A percentile compares a stretch with the other conserved stretches of the same genome.
Evolutionary conservation across 441 rosid species (phyloP).

Genomic region (Omphalea diandra): DNA sequence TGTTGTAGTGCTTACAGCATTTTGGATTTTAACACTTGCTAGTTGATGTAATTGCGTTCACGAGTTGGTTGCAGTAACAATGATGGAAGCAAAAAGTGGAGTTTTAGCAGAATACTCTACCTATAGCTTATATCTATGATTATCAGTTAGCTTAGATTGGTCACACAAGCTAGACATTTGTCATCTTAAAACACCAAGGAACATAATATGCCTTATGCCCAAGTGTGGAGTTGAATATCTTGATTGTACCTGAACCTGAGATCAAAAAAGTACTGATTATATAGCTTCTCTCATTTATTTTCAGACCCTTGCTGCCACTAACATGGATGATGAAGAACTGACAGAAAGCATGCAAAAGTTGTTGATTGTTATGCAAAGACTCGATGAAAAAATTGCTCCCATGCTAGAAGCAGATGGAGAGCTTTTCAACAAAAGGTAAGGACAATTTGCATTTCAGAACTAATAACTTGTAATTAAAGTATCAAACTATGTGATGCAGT

Average conservation of each 20-base stretch:
- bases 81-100: background rate
- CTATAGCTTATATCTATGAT: background rate
- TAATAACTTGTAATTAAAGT: background rate
- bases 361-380: slow-evolving; percentile 91
- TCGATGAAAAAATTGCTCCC: slow-evolving; percentile 83
- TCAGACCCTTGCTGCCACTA: slow-evolving; percentile 92
- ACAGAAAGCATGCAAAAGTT: slow-evolving; percentile 93
- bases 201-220: background rate
- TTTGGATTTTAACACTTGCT: background rate
- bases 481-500: background rate
- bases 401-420: slow-evolving; percentile 90
- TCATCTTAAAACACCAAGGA: background rate
- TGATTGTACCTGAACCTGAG: background rate
- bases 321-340: slow-evolving; percentile 81
- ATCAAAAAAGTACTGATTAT: background rate
- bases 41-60: background rate
- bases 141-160: background rate
- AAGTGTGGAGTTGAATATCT: background rate
- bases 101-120: background rate
- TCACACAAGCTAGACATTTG: background rate
- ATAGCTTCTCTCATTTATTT: slow-evolving; percentile 5
- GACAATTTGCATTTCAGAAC: background rate
- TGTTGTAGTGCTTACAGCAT: background rate
- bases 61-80: background rate
- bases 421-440: slow-evolving; percentile 79